Base-by-base conservation (phyloP, 176 grass and related monocot species). In the Panicum miliaceum region DNA sequence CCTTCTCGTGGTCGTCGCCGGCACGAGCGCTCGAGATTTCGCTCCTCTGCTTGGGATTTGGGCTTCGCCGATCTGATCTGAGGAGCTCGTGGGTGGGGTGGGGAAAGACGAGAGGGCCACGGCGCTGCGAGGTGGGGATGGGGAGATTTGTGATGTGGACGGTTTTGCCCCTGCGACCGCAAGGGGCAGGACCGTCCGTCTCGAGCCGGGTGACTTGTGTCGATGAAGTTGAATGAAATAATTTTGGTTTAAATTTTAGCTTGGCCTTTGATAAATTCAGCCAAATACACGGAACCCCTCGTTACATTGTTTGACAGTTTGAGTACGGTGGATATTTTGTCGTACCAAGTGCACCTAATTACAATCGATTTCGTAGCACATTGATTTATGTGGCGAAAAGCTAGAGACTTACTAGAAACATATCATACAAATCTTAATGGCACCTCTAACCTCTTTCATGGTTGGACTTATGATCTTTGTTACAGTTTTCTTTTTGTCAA, bases 51-150 rank as follows among this genome's bases (percentile, higher is more conserved):
- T 37, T 5, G n/a, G 78, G 78, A 26, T 54, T 57, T 32, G 29
- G 64, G n/a, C 22, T 19, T 45, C 22, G 26, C 48, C 41, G 89
- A 84, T 90, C 81, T 80, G 89, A 90, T 87, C 84, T 87, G 73
- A 58, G 34, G 69, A 56, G 27, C 11, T 35, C 63, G 83, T 58
- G 48, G 27, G 78, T 32, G 18, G 48, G 22, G 4, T 8, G 15
- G 73, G 52, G 43, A 84, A 83, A 79, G 84, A 86, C 79, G 63
- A 54, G 82, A 43, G 45, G 73, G 13, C 19, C 85, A 75, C 84
- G 76, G 41, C 32, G 76, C 18, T 42, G 70, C 78, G 63, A 38
- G 4, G 61, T 27, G 48, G 22, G 66, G 20, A 36, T 4, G 81
- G 34, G 65, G 29, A 11, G 35, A 15, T 69, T 45, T 23, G 29